phyloP scores from a whole-genome alignment of 306 rosid genomes.

The Prunus dulcis region DNA sequence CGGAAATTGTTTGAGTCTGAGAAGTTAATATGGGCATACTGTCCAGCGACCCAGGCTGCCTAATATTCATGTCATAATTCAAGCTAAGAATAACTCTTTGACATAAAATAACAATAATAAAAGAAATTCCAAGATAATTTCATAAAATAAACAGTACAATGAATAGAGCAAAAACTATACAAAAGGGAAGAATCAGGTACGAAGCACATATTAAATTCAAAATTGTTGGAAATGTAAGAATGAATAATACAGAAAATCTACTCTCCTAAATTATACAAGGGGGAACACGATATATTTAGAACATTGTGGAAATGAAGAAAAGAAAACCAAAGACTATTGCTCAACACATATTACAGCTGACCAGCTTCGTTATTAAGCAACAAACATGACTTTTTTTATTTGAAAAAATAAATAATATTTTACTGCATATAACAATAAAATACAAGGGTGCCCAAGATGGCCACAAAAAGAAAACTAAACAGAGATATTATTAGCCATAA shows the following conservation, averaged over 20 bases:
- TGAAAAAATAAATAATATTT: no score
- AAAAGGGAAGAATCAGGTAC: background rate
- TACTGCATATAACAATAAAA: no score
- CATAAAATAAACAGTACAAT: background rate
- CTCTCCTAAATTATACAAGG: background rate
- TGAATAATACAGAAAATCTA: background rate
- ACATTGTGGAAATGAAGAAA: background rate
- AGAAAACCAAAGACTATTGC: background rate
- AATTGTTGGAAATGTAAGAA: background rate
- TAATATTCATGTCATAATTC: constrained; percentile 30
- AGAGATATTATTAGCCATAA: no score
- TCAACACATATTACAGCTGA: background rate
- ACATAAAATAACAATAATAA: background rate
- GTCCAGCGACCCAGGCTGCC: constrained; percentile 99
- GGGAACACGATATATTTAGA: background rate
- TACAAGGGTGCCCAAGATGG: no score
- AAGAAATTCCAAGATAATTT: background rate
- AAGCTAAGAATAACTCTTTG: background rate
- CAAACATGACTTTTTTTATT: background rate
- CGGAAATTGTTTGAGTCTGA: constrained; percentile 83
- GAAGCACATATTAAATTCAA: background rate
- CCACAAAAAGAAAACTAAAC: no score
- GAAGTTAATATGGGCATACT: constrained; percentile 79
- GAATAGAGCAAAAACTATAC: background rate
- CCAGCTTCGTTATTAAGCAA: background rate